Conservation (phyloP, 768 basidiomycete species). For the Coprinopsis marcescibilis region DNA sequence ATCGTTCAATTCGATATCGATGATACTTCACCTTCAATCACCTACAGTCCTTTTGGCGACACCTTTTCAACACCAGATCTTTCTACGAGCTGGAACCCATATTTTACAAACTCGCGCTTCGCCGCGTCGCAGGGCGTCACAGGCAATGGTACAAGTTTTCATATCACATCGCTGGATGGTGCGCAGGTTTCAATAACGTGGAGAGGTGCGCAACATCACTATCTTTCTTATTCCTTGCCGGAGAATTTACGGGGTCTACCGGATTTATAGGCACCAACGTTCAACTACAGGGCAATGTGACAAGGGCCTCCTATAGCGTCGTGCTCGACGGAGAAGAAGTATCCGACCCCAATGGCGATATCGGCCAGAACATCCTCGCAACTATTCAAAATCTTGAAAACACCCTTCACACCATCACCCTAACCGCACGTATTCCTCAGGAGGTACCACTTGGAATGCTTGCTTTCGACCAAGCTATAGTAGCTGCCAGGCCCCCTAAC, state of each 20-base stretch:
- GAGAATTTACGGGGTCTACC: no score
- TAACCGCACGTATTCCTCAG: constrained; percentile 41
- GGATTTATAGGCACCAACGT: constrained; percentile 56
- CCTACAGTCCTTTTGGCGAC: constrained; percentile 57
- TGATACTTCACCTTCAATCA: constrained; percentile 60
- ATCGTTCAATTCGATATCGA: constrained; percentile 44
- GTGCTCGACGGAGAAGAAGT: constrained; percentile 43
- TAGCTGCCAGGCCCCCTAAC: constrained; percentile 33
- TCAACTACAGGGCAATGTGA: constrained; percentile 48
- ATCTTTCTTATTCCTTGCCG: no score
- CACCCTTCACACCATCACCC: constrained; percentile 46
- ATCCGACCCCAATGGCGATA: constrained; percentile 18
- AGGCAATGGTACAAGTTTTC: constrained; percentile 53
- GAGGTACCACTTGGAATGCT: constrained; percentile 32
- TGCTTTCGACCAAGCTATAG: constrained; percentile 51
- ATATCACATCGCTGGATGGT: constrained; percentile 56
- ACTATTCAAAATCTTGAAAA: constrained; percentile 42
- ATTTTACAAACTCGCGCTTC: constrained; percentile 48
- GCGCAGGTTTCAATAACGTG: constrained; percentile 53
- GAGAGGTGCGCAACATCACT: constrained; percentile 66
- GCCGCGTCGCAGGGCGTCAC: constrained; percentile 31
- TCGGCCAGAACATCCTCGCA: constrained; percentile 39
- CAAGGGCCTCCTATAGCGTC: constrained; percentile 39
- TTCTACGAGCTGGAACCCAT: constrained; percentile 63
- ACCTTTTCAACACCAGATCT: constrained; percentile 44